Evolutionary conservation across 208 protist genomes (phyloP), one percentile per base, ranked within the genome.

Genomic region (Porcisia hertigi): DNA sequence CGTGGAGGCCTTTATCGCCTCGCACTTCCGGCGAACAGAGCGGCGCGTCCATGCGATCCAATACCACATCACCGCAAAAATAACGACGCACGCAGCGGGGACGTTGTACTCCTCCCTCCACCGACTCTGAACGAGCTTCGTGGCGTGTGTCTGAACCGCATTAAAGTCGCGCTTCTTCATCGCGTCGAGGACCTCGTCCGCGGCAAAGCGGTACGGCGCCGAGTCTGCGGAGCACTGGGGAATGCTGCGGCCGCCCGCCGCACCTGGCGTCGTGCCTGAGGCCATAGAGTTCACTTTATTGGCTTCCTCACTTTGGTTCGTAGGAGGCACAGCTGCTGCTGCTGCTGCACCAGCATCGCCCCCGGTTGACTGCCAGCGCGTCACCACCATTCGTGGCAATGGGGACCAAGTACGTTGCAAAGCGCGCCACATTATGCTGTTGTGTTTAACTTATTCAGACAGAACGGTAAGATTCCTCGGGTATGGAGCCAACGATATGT

Each of bases 41-140:
- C 91, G 91, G 53, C 88, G 76, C 25, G 84, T 81, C 79, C 88
- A 91, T 12, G 87, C 87, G 18, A 82, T 84, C 77, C 84, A 95
- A 67, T 92, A 95, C 91, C 91, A 95, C 60, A 86, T 84, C 23
- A 93, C 67, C 6, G 87, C 39, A 59, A 89, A 92, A 12, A 93
- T 66, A 14, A 88, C 41, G 8, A 89, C 47, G 74, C 86, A 92
- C 18, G 79, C 87, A 14, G 83, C 86, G 0, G 88, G 88, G 25
- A 95, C 77, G 52, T 70, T 93, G 81, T 93, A 92, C 78, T 87
- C 79, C 64, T 95, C 91, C 60, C 77, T 83, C 89, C 91, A 95
- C 53, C 77, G 77, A 43, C 88, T 69, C 77, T 93, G 87, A 65
- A 92, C 88, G 60, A 95, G 83, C 53, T 60, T 77, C 20, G 79